Conservation (phyloP, 768 basidiomycete genomes). For the Sarcomyxa edulis region DNA sequence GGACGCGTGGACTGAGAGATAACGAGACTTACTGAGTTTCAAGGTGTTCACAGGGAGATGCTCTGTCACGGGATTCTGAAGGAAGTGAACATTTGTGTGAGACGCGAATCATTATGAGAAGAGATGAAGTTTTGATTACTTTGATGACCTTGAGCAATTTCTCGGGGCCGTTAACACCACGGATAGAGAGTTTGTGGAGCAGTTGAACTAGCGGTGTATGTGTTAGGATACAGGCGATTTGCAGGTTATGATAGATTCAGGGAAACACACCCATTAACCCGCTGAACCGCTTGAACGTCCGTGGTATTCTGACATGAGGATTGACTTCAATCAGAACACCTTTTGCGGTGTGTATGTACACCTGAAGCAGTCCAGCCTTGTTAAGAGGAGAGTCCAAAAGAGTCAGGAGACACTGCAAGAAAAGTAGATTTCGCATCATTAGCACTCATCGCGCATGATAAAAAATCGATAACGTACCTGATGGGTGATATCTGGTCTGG, state of each 20-base stretch:
- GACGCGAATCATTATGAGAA: neutral
- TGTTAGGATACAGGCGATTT: constrained; percentile 1
- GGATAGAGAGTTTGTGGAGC: constrained; percentile 90
- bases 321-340: constrained; percentile 98
- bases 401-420: constrained; percentile 82
- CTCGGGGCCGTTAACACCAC: constrained; percentile 95
- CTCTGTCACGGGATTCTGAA: constrained; percentile 87
- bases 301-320: constrained; percentile 93
- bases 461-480: constrained; percentile 53
- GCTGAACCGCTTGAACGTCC: constrained; percentile 98
- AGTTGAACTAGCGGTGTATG: constrained; percentile 70
- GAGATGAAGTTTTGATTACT: constrained; percentile 32
- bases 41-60: constrained; percentile 93
- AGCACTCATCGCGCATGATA: neutral
- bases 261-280: constrained; percentile 85
- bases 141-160: constrained; percentile 97
- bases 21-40: constrained; percentile 75
- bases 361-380: constrained; percentile 94
- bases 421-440: neutral
- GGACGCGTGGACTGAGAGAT: too few relatives aligned
- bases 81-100: constrained; percentile 8
- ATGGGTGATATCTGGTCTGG: constrained; percentile 98
- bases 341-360: constrained; percentile 96
- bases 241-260: constrained; percentile 6
- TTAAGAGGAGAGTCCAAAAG: constrained; percentile 96